Conservation (phyloP, 495 filamentous ascomycete species). For the Lasiosphaeriaceae sp. region DNA sequence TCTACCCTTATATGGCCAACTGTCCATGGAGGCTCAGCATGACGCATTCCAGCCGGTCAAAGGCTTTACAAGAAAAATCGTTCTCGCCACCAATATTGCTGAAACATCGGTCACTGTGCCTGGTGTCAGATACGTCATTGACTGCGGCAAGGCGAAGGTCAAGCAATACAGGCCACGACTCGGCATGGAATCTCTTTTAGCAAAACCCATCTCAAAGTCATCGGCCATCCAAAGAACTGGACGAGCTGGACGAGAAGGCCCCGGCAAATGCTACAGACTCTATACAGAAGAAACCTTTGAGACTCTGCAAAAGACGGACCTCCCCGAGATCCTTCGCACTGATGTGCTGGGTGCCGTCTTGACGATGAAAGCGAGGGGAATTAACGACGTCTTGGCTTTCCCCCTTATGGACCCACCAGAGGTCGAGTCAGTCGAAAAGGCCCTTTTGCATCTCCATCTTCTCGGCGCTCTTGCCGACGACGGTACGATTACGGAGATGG, state of each 20-base stretch:
- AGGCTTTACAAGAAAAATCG: constrained; percentile 75
- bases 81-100: constrained; percentile 94
- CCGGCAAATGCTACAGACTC: constrained; percentile 84
- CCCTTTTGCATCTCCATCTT: constrained; percentile 71
- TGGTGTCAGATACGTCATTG: constrained; percentile 86
- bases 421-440: constrained; percentile 74
- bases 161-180: constrained; percentile 85
- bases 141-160: constrained; percentile 90
- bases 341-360: constrained; percentile 84
- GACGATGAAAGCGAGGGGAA: constrained; percentile 89
- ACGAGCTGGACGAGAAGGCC: constrained; percentile 87
- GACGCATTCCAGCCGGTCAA: constrained; percentile 77
- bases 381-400: constrained; percentile 77
- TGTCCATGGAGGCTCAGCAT: constrained; percentile 70
- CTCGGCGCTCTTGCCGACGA: constrained; percentile 71
- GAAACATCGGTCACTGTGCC: constrained; percentile 97
- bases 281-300: constrained; percentile 82
- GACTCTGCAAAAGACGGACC: constrained; percentile 64
- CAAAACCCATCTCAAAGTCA: constrained; percentile 88
- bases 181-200: constrained; percentile 85
- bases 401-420: constrained; percentile 81
- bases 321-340: constrained; percentile 86
- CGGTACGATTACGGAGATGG: constrained; percentile 69
- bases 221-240: constrained; percentile 89
- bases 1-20: constrained; percentile 47